A percentile compares a stretch with the other conserved stretches of the same genome.
phyloP scores from a whole-genome alignment of 2,329 filamentous ascomycete genomes.

The Didymosphaeria variabile region DNA sequence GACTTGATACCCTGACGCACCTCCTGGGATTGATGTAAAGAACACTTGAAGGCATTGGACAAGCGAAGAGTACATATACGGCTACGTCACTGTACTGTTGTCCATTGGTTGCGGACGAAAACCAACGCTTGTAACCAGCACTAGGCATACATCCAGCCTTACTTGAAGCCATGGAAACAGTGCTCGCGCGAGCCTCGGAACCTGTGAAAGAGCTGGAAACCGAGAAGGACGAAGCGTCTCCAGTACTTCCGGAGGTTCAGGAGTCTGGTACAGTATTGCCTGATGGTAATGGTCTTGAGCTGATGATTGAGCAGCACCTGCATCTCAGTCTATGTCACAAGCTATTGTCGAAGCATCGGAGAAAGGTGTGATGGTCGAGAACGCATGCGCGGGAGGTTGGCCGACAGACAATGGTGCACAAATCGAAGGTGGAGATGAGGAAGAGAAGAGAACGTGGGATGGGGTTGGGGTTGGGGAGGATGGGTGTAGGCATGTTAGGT shows the following conservation, averaged over 20 bases:
- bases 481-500: constrained; percentile 27
- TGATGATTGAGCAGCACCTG: not conserved
- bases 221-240: not conserved
- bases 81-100: no score
- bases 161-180: not conserved
- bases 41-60: no score
- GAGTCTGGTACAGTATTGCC: not conserved
- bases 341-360: constrained; percentile 34
- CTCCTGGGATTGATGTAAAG: no score
- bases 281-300: not conserved
- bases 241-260: not conserved
- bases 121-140: no score
- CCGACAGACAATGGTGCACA: not conserved
- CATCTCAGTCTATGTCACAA: constrained; percentile 23
- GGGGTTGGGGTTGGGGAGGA: constrained; percentile 19
- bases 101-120: no score
- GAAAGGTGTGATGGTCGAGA: constrained; percentile 34
- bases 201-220: not conserved
- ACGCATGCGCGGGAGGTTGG: constrained; percentile 18
- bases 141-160: not conserved
- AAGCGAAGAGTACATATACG: no score
- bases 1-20: no score
- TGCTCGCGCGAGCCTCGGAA: not conserved
- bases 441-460: not conserved
- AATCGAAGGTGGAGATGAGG: constrained; percentile 5